Evolutionary conservation across 768 basidiomycete genomes (phyloP).

Genomic region (Tremella yokohamensis): DNA sequence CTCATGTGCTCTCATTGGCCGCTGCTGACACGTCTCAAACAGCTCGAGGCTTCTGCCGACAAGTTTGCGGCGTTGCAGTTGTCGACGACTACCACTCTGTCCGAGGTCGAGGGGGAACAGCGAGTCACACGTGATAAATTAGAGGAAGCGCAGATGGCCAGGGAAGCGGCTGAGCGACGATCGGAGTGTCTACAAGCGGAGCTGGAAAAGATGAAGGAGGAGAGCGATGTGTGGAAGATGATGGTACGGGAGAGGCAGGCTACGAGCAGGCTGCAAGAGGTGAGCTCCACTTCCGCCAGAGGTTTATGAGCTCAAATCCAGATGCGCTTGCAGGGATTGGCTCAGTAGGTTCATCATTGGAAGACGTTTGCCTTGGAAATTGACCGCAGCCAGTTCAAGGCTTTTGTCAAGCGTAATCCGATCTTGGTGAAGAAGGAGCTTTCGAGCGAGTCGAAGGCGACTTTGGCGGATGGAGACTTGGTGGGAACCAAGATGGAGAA

Average conservation of each 20-base stretch:
- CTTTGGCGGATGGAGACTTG: background rate
- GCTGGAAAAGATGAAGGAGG: background rate
- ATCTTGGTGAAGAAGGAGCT: background rate
- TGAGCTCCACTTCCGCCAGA: no score
- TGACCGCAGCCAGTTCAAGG: slow-evolving; percentile 1
- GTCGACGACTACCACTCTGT: background rate
- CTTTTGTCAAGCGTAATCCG: background rate
- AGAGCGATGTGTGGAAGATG: slow-evolving; percentile 1
- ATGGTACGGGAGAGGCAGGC: slow-evolving; percentile 1
- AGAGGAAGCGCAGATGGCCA: background rate
- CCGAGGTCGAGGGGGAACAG: slow-evolving; percentile 1
- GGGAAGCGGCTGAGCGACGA: background rate
- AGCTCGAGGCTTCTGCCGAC: background rate
- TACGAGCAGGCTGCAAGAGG: background rate
- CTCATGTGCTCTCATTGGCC: no score
- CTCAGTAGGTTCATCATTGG: background rate
- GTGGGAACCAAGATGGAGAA: background rate
- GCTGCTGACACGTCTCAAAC: background rate
- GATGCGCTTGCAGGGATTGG: background rate
- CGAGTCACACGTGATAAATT: background rate
- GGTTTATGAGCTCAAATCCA: no score
- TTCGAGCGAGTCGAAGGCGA: background rate
- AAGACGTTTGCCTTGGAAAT: slow-evolving; percentile 2
- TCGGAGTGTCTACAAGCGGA: background rate
- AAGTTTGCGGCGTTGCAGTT: background rate